Base-by-base conservation (phyloP, 306 rosid genomes). In the Urtica urens region DNA sequence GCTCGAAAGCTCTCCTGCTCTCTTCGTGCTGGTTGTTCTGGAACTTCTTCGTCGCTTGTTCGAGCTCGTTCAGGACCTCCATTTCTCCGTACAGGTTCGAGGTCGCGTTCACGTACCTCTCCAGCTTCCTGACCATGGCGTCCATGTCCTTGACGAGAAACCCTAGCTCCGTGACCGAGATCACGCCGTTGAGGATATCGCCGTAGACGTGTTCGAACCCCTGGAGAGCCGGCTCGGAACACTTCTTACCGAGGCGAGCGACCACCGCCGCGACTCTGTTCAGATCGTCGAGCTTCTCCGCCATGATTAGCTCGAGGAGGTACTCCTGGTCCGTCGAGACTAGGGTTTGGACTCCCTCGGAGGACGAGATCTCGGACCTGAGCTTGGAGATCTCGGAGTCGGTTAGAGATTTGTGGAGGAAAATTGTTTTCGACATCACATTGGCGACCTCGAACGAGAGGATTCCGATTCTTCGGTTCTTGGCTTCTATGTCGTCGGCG, bases 381-480 rank as follows among this genome's bases (percentile, higher is more conserved):
- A 90, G 94, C 79, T 69, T 81, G 23, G 77, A 65, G 55, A 90
- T 85, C 81, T 80, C 95, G 10, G 81, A 72, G 38, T 83, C 82
- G 0, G 79, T 55, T 49, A 90, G 57, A 10, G 94, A 81, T 53
- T 79, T 81, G 63, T 85, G 76, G 65, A 90, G 93, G 34, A 75
- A 79, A 60, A 82, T 70, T 1, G 64, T 85, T 72, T 85, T 85
- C 26, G 95, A 85, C 85, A 85, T 82, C 4, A 85, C 82, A 45
- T 82, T 90, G 23, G 94, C 99, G 2, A 90, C 95, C 61, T 90
- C 99, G 60, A 90, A 90, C 21, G 99, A 90, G 27, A 90, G 99
- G 75, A 90, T 90, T 9, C 79, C 95, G 15, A 90, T 57, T 30
- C 66, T 28, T 30, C 27, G 66, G 44, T 28, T 51, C 4, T 54